Base-by-base conservation (phyloP, 2,329 filamentous ascomycete genomes). In the Sporothrix dimorphospora region DNA sequence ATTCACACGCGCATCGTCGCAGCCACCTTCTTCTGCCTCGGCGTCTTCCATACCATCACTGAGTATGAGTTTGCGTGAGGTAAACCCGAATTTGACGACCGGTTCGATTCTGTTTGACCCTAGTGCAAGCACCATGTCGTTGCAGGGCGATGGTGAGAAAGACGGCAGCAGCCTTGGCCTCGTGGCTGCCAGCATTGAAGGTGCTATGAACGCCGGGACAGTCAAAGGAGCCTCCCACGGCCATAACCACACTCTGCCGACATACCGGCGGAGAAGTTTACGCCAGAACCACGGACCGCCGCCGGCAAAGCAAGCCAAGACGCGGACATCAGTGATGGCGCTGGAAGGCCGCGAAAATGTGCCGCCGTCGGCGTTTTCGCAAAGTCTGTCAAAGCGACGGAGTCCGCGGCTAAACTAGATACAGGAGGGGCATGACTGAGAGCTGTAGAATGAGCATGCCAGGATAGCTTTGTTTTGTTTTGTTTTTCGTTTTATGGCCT, bases 311-410 rank as follows among this genome's bases (percentile, higher is more conserved):
- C 81, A 80, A 74, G 81, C 79, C 76, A 76, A 75, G 51, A 76
- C 78, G 16, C 59, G 59, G 24, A 40, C 24, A 30, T 66, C 71
- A 5, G 42, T 79, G 57, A 73, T 80, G 19, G 75, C 76, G 57
- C 78, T 78, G 0, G 85, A 87, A 65, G 87, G 86, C 7, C 79
- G 84, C 57, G 87, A 89, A 79, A 89, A 89, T 72, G 73, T 86
- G 72, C 83, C 85, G 49, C 81, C 82, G 8, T 74, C 79, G 67
- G 80, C 81, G n/a, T 82, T 86, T 74, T 81, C 82, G 24, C 81
- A 85, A 78, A 84, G 85, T 68, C 74, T 82, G 38, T 80, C 82
- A 71, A 83, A 84, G 79, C 84, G 87, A 78, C 88, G 88, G 81
- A 89, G 87, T 74, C 86, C 87, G 3, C 79, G 87, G 71, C 77